Evolutionary conservation across 139 green algal genomes (phyloP).

Genomic region (Astrephomene gubernaculifera): DNA sequence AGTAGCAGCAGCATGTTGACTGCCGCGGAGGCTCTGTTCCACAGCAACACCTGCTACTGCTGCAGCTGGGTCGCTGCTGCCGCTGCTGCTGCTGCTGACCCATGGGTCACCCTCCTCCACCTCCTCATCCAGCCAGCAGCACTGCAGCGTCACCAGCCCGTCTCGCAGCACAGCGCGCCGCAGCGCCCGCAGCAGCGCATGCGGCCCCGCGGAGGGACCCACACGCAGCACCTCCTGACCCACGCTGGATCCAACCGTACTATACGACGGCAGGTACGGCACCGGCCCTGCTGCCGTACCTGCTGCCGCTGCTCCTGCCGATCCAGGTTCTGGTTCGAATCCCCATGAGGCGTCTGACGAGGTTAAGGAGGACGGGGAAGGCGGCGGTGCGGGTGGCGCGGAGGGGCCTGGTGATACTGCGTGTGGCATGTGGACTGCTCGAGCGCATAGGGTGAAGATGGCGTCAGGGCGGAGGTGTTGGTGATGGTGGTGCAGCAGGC

Average conservation of each 20-base stretch:
- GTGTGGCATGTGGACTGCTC: constrained; percentile 33
- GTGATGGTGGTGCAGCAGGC: not conserved
- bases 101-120: not conserved
- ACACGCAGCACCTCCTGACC: constrained; percentile 37
- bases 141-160: constrained; percentile 15
- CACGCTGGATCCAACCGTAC: too few species aligned
- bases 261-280: too few species aligned
- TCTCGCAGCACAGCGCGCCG: constrained; percentile 24
- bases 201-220: not conserved
- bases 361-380: too few species aligned
- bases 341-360: too few species aligned
- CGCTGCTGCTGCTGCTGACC: too few species aligned
- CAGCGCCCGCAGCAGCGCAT: constrained; percentile 30
- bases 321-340: too few species aligned
- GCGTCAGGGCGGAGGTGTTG: not conserved
- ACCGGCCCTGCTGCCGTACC: too few species aligned
- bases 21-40: too few species aligned
- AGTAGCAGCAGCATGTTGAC: not conserved
- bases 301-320: too few species aligned
- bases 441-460: not conserved
- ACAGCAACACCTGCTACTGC: too few species aligned
- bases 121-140: constrained; percentile 34
- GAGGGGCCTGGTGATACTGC: not conserved
- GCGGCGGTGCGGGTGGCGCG: not conserved
- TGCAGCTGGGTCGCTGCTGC: too few species aligned